Percentiles rank a stretch among this genome's conserved stretches.
Conservation (phyloP, 2,329 filamentous ascomycete genomes). For the Fusarium nelsonii region DNA sequence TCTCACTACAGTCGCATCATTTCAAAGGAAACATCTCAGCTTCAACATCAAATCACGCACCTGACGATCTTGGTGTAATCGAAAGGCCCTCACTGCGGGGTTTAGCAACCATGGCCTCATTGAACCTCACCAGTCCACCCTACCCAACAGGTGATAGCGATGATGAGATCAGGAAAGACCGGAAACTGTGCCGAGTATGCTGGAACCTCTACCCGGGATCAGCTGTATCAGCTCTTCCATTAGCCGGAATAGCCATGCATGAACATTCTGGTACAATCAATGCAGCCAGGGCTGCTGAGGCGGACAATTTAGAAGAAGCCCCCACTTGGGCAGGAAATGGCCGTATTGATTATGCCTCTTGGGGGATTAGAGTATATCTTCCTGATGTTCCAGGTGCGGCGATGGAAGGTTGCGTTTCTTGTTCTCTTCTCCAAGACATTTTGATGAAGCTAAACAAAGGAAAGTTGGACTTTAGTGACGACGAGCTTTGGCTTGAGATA, state of each 20-base stretch:
- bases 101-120: conserved; percentile 27
- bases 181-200: conserved; percentile 30
- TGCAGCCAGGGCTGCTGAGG: conserved; percentile 10
- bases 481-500: conserved; percentile 20
- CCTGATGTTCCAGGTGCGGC: conserved; percentile 18
- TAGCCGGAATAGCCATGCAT: conserved; percentile 37
- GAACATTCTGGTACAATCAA: conserved; percentile 29
- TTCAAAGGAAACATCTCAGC: no score
- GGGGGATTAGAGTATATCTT: conserved; percentile 23
- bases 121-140: conserved; percentile 19
- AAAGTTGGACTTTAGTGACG: conserved; percentile 8
- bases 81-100: conserved; percentile 19
- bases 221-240: conserved; percentile 10
- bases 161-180: conserved; percentile 30
- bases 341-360: conserved; percentile 36
- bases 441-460: conserved; percentile 27
- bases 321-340: conserved; percentile 26
- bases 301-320: conserved; percentile 4
- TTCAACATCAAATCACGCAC: no score
- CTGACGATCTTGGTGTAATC: no score
- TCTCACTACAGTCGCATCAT: rapidly evolving
- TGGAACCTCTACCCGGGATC: conserved; percentile 40
- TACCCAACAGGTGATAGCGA: conserved; percentile 26
- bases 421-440: conserved; percentile 14
- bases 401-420: conserved; percentile 25